Evolutionary conservation across 2,329 filamentous ascomycete species (phyloP), one percentile per base, ranked within the genome.

Genomic region (Pyricularia pennisetigena): DNA sequence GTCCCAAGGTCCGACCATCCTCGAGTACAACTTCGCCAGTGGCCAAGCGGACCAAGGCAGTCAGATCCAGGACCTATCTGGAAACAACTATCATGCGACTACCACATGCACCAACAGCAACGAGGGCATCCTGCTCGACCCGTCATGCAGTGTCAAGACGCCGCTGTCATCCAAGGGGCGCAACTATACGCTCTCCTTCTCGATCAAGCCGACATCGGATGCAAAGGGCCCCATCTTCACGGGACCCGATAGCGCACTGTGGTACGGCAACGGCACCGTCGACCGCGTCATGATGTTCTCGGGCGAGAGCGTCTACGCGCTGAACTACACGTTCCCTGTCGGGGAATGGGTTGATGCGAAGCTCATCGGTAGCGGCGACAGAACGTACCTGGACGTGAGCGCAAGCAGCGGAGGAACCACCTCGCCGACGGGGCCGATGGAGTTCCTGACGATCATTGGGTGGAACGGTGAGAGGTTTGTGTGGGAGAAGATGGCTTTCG

Each of bases 141-240:
- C 75, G 0, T 69, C 74, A 0, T 86, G 84, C 71, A 74, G 75
- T 3, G 68, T 86, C 1, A 74, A 69, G 1, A 86, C 83, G 0
- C 83, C 83, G 0, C 73, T 85, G 9, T 74, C 74, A 0, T 83
- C 82, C 41, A 88, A 88, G 72, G 86, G 86, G 2, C 78, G 83
- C 69, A 79, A 86, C 72, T 88, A 88, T 73, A 85, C 82, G 0
- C 78, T 88, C 1, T 78, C 80, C 0, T 77, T 87, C 16, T 75
- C 77, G 0, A 71, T 71, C 0, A 73, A 74, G 14, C 68, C 71
- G 2, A 75, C 72, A 1, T 68, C 67, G 59, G 30, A 35, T 26
- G 67, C 59, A 10, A 79, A 80, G 35, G 79, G 78, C 0, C 79
- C 76, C 2, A 73, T 83, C 23, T 74, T 83, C n/a, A 73, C 75